Percentiles rank a stretch among this genome's conserved stretches.
These are phyloP conservation scores for Dianthus caryophyllus DNA, from an alignment of 148 eudicot species.

Conservation along the genomic window DNA sequence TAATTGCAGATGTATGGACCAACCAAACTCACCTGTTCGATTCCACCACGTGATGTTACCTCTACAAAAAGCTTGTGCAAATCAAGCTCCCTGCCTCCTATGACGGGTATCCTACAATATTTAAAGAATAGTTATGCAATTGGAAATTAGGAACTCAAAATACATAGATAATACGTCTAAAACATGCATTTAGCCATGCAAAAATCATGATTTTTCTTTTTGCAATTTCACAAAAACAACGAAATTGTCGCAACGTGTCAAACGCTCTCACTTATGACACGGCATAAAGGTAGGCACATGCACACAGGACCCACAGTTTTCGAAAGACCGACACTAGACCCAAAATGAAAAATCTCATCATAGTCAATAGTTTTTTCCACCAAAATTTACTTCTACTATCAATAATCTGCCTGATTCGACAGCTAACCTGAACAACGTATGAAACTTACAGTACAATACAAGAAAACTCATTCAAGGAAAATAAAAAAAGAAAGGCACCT, in stretches of 20 bases:
- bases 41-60: constrained; percentile 96
- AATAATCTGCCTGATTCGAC: neutral
- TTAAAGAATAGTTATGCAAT: constrained; percentile 4
- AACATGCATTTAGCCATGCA: neutral
- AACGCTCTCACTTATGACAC: neutral
- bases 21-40: constrained; percentile 52
- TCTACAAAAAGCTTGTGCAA: constrained; percentile 90
- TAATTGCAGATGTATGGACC: neutral
- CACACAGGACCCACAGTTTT: no score
- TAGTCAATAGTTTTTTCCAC: no score
- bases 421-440: neutral
- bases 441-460: neutral
- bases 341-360: no score
- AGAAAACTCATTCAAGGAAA: neutral
- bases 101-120: constrained; percentile 76
- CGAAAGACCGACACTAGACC: no score
- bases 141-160: neutral
- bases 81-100: constrained; percentile 88
- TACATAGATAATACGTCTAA: neutral
- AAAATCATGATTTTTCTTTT: neutral
- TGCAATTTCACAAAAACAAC: no score
- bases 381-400: no score
- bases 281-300: neutral
- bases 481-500: neutral
- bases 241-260: no score